Conservation (phyloP, 2,329 filamentous ascomycete genomes). For the Karstenula rhodostoma region DNA sequence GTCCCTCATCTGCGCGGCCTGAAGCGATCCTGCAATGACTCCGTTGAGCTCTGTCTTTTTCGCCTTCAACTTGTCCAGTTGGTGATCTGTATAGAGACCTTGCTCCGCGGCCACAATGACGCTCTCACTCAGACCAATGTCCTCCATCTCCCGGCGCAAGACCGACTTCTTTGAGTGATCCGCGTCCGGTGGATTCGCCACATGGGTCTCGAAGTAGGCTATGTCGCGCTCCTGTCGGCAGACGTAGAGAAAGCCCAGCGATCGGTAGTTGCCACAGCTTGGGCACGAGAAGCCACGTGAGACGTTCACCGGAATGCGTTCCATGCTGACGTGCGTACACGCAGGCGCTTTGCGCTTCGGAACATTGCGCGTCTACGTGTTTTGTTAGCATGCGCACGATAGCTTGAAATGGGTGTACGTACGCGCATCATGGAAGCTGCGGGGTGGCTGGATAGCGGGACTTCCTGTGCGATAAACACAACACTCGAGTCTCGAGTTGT, state of each 20-base stretch:
- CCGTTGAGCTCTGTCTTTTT: conserved; percentile 44
- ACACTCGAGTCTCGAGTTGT: background rate
- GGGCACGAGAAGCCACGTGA: conserved; percentile 59
- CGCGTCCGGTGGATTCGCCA: conserved; percentile 6
- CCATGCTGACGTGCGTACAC: conserved; percentile 75
- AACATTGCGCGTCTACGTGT: conserved; percentile 25
- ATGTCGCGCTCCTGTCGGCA: conserved; percentile 68
- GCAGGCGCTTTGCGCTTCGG: conserved; percentile 24
- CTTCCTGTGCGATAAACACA: background rate
- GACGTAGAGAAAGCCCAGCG: conserved; percentile 75
- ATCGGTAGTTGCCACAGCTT: conserved; percentile 63
- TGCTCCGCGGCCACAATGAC: conserved; percentile 44
- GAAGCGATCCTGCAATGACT: conserved; percentile 32
- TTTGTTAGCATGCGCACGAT: conserved; percentile 21
- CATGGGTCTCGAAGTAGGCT: conserved; percentile 18
- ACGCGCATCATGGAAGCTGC: conserved; percentile 24
- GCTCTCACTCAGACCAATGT: conserved; percentile 41
- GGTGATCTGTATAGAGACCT: conserved; percentile 42
- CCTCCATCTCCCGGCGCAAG: conserved; percentile 38
- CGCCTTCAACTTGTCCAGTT: conserved; percentile 41
- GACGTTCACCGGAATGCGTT: conserved; percentile 64
- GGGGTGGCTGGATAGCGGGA: background rate
- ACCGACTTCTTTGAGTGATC: conserved; percentile 25
- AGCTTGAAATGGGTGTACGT: conserved; percentile 20
- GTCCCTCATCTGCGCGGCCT: conserved; percentile 29